Conservation (phyloP, 257 asterid genomes). For the Linaria vulgaris region DNA sequence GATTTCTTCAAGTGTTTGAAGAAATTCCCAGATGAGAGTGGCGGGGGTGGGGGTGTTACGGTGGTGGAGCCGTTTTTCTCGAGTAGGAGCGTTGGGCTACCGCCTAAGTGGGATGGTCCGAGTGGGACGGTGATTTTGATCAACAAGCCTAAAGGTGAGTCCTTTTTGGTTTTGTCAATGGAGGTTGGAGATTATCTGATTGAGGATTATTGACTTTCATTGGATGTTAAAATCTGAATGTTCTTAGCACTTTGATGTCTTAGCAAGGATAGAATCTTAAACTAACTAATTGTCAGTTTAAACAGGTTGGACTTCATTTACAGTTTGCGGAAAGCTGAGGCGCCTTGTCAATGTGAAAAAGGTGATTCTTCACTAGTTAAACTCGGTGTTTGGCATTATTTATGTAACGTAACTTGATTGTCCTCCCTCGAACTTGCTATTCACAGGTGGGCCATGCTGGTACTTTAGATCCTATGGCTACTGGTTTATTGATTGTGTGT, state of each 20-base stretch:
- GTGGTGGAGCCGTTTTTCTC: slow-evolving; percentile 67
- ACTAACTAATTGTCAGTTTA: slow-evolving; percentile 31
- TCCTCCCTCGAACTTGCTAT: slow-evolving; percentile 23
- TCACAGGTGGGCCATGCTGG: slow-evolving; percentile 99
- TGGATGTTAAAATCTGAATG: too few species aligned
- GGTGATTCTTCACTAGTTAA: slow-evolving; percentile 43
- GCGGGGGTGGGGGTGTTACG: slow-evolving; percentile 29
- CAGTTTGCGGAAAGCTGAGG: slow-evolving; percentile 96
- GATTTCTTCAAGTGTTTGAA: slow-evolving; percentile 95
- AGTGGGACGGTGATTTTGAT: slow-evolving; percentile 82
- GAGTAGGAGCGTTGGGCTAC: slow-evolving; percentile 76
- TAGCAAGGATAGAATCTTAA: slow-evolving; percentile 9
- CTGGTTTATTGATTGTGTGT: slow-evolving; percentile 91
- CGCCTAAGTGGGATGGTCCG: slow-evolving; percentile 91
- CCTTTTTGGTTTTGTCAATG: slow-evolving; percentile 11
- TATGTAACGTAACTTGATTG: slow-evolving; percentile 10
- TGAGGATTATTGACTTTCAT: too few species aligned
- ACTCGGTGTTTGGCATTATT: background rate
- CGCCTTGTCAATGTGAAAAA: slow-evolving; percentile 86
- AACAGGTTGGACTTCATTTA: slow-evolving; percentile 99
- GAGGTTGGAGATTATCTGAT: too few species aligned
- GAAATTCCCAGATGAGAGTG: slow-evolving; percentile 65
- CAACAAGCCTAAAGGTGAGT: slow-evolving; percentile 89
- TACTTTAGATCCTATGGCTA: slow-evolving; percentile 98
- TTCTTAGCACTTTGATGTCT: background rate